Evolutionary conservation across 768 basidiomycete genomes (phyloP), one percentile per base, ranked within the genome.

Genomic region (Kwoniella europaea): DNA sequence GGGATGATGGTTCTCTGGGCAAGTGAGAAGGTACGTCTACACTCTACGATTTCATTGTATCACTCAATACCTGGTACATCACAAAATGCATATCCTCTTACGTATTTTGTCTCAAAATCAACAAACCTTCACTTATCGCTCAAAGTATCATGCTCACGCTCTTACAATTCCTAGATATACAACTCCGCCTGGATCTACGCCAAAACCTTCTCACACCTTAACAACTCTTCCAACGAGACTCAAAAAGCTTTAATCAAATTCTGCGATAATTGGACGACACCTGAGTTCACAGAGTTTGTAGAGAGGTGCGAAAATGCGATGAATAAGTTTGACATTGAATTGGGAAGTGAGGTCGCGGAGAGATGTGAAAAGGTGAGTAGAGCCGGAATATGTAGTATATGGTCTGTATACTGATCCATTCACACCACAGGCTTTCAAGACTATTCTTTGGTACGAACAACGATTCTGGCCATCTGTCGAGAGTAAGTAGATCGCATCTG

Each of bases 1-100:
- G 90, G 89, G 0, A 80, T 92, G 29, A 84, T 92, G 1, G 89
- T 92, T 71, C 83, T 92, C 16, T 92, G 90, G 90, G 90, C 90
- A 0, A 91, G 91, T 90, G 91, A 92, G 80, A 87, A 88, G 84
- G 91, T 91, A 56, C 22, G 82, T 69, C 7, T 9, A 35, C 35
- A 9, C 35, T 35, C 35, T 35, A 9, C 35, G 4, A 9, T 35
- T 6, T 35, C 7, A 35, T 35, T 4, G 1, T 35, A 35, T 35
- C 35, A 7, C 35, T 6, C 6, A 35, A 35, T 35, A 35, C 35
- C 35, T 35, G 7, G 7, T 35, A 35, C 35, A 35, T 4, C 6
- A 35, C 7, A 35, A 35, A 35, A 6, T 35, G 35, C 35, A 35
- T 35, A 35, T 35, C 35, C 5, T 35, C 35, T 35, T 35, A 35